Evolutionary conservation across 1,284 basidiomycete genomes (phyloP).

Genomic region (Rhodotorula sp.): DNA sequence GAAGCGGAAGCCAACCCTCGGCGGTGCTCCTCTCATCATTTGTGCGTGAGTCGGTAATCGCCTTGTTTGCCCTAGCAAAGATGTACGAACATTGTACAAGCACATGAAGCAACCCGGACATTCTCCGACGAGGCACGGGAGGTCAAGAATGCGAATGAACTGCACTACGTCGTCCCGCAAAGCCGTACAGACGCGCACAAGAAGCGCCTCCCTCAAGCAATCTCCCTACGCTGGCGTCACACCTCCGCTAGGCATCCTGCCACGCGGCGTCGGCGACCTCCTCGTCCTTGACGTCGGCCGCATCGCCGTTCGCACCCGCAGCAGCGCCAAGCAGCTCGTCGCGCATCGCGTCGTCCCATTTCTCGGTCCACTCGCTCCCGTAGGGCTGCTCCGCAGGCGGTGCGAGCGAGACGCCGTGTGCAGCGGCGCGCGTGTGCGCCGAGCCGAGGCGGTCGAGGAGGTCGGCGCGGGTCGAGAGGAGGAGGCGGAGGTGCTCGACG

Average conservation of each 20-base stretch:
- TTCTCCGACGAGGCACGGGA: too few relatives aligned
- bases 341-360: slow-evolving; percentile 18
- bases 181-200: too few relatives aligned
- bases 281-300: neutral
- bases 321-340: neutral
- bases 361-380: slow-evolving; percentile 23
- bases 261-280: neutral
- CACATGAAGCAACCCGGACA: too few relatives aligned
- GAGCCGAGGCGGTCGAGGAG: slow-evolving; percentile 62
- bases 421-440: slow-evolving; percentile 2
- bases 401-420: neutral
- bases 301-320: neutral
- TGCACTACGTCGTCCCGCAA: too few relatives aligned
- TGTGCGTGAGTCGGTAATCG: too few relatives aligned
- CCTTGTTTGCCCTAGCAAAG: too few relatives aligned
- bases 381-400: neutral
- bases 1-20: too few relatives aligned
- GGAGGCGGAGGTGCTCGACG: slow-evolving; percentile 74
- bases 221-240: too few relatives aligned
- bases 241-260: neutral
- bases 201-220: too few relatives aligned
- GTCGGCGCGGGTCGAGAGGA: slow-evolving; percentile 61
- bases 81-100: too few relatives aligned
- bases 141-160: too few relatives aligned
- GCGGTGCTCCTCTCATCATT: too few relatives aligned